Evolutionary conservation across 768 basidiomycete genomes (phyloP).

Genomic region (Russula brevipes): DNA sequence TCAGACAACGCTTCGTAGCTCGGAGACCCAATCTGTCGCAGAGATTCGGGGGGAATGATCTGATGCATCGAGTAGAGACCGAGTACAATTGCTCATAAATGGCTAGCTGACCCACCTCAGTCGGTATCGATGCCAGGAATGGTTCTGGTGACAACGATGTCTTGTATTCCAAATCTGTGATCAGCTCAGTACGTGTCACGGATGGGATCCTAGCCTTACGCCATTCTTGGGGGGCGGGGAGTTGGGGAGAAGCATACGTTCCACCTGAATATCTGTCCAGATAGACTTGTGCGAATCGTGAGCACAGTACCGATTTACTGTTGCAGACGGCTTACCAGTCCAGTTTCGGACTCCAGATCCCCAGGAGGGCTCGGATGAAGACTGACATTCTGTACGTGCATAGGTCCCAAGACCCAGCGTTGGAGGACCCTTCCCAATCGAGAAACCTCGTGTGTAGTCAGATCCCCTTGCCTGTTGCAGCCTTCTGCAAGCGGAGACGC

Average conservation of each 20-base stretch:
- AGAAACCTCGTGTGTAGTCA: constrained; percentile 38
- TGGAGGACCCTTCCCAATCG: constrained; percentile 33
- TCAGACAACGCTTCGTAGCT: constrained; percentile 23
- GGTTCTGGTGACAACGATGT: neutral
- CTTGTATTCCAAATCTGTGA: neutral
- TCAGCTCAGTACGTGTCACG: neutral
- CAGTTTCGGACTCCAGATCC: constrained; percentile 12
- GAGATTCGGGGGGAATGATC: constrained; percentile 4
- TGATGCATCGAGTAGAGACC: neutral
- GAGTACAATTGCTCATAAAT: neutral
- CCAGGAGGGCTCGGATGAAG: neutral
- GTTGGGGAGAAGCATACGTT: neutral
- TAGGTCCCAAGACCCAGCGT: constrained; percentile 31
- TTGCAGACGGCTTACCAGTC: constrained; percentile 7
- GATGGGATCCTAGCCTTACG: constrained; percentile 1
- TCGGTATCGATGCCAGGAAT: neutral
- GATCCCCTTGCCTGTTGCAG: constrained; percentile 36
- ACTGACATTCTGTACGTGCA: constrained; percentile 6
- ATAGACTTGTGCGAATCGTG: constrained; percentile 4
- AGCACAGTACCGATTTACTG: neutral
- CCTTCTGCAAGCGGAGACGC: constrained; percentile 37
- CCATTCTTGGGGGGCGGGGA: neutral
- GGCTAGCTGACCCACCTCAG: constrained; percentile 9
- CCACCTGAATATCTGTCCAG: constrained; percentile 8
- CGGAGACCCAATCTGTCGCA: constrained; percentile 16